phyloP scores from a whole-genome alignment of 2,329 filamentous ascomycete genomes.

The Fulvia fulva region DNA sequence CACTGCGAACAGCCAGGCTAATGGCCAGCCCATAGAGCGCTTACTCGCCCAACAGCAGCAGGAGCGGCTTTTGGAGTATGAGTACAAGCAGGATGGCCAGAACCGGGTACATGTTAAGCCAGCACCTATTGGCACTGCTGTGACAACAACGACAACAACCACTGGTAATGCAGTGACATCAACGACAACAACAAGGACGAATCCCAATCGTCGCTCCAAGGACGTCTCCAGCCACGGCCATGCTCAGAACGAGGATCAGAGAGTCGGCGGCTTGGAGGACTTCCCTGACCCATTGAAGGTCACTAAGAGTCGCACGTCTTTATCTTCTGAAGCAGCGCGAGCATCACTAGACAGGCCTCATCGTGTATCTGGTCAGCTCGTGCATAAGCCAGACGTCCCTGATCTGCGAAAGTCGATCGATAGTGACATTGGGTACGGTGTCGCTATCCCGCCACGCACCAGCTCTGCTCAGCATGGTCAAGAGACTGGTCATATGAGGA shows the following conservation, averaged over 20 bases:
- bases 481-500: neutral
- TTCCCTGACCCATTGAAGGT: conserved; percentile 12
- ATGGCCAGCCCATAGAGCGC: neutral
- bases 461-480: neutral
- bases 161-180: neutral
- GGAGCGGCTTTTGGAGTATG: neutral
- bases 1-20: neutral
- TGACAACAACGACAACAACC: neutral
- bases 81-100: neutral
- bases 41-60: neutral
- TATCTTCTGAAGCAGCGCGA: neutral
- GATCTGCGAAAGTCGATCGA: neutral
- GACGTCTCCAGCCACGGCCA: neutral
- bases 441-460: neutral
- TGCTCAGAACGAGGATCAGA: neutral
- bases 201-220: neutral
- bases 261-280: conserved; percentile 2
- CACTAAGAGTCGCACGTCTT: conserved; percentile 4
- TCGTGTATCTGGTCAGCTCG: neutral
- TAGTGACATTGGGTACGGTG: neutral
- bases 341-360: conserved; percentile 30
- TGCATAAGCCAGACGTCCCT: conserved; percentile 5
- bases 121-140: neutral
- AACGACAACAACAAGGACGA: neutral
- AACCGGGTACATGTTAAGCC: neutral